A percentile compares a stretch with the other conserved stretches of the same genome.
phyloP scores from a whole-genome alignment of 2,329 filamentous ascomycete genomes.

The Hypoxylon sp. region DNA sequence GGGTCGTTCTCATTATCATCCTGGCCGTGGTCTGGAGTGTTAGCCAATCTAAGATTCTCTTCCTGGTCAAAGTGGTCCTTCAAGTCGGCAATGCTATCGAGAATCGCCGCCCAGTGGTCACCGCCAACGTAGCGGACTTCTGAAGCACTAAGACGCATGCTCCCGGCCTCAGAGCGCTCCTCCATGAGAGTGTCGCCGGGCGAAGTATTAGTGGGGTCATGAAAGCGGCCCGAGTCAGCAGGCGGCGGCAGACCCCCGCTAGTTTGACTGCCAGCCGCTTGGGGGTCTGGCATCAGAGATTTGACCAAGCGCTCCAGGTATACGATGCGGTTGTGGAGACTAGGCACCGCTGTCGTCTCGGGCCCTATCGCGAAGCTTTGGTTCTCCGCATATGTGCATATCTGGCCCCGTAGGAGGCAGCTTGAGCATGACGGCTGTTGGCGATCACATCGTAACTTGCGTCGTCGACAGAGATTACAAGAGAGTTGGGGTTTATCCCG shows the following conservation, averaged over 20 bases:
- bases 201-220: not conserved
- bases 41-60: slow-evolving; percentile 11
- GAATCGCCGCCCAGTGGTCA: slow-evolving; percentile 17
- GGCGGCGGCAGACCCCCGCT: slow-evolving; percentile 1
- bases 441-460: slow-evolving; percentile 24
- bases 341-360: slow-evolving; percentile 13
- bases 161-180: slow-evolving; percentile 12
- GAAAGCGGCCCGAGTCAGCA: not conserved
- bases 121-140: slow-evolving; percentile 19
- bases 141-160: slow-evolving; percentile 15
- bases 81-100: slow-evolving; percentile 20
- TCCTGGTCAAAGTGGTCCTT: slow-evolving; percentile 20
- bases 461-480: slow-evolving; percentile 18
- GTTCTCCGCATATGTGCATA: slow-evolving; percentile 16
- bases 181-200: slow-evolving; percentile 10
- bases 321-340: slow-evolving; percentile 19
- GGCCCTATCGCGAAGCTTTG: slow-evolving; percentile 3
- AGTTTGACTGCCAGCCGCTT: slow-evolving; percentile 6
- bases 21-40: slow-evolving; percentile 13
- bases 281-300: slow-evolving; percentile 12
- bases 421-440: slow-evolving; percentile 21
- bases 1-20: slow-evolving; percentile 9
- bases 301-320: slow-evolving; percentile 17
- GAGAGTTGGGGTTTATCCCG: slow-evolving; percentile 19
- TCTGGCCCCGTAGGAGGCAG: slow-evolving; percentile 10